Evolutionary conservation across 352 stramenopile species (phyloP), one percentile per base, ranked within the genome.

Genomic region (Proteromonas lacertae): DNA sequence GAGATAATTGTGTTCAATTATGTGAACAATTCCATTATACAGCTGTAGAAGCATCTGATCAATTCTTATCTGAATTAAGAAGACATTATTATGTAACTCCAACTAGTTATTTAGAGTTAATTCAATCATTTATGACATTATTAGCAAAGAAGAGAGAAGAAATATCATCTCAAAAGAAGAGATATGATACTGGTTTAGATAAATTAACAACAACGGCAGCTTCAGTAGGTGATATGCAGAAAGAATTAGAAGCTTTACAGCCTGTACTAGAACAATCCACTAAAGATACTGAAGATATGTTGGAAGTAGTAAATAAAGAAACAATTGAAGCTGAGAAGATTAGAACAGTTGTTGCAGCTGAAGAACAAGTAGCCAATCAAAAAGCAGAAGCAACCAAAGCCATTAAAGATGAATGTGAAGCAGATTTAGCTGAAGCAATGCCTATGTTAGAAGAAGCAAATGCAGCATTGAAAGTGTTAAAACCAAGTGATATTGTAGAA

Each of bases 21-120:
- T 92, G 76, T 37, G 69, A 88, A 45, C 62, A 64, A 33, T 90
- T 92, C 53, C 76, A 92, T 51, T 48, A 71, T 14, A 73, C 68
- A 29, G 67, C 76, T 9, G 66, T 71, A 44, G 25, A 31, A 1
- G 62, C 84, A 21, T 79, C 66, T 13, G 51, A 57, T 25, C 54
- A 59, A 12, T 92, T 87, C 32, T 42, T 75, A 0, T 55, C 66
- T 35, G 54, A 60, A 25, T 43, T 84, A 24, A 56, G 69, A 16
- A 63, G 76, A 0, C 64, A 80, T 36, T 90, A 88, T 42, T 92
- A 91, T 40, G 74, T 92, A 17, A 92, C 77, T 3, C 76, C 77
- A 8, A 92, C 77, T 6, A 82, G 60, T n/a, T 91, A 90, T 44
- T 43, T 91, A 5, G 76, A 91, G 47, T 57, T 91, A 12, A 87